These are phyloP conservation scores for Lecanicillium sp. DNA, from an alignment of 2,329 filamentous ascomycete species.

Conservation along the genomic window DNA sequence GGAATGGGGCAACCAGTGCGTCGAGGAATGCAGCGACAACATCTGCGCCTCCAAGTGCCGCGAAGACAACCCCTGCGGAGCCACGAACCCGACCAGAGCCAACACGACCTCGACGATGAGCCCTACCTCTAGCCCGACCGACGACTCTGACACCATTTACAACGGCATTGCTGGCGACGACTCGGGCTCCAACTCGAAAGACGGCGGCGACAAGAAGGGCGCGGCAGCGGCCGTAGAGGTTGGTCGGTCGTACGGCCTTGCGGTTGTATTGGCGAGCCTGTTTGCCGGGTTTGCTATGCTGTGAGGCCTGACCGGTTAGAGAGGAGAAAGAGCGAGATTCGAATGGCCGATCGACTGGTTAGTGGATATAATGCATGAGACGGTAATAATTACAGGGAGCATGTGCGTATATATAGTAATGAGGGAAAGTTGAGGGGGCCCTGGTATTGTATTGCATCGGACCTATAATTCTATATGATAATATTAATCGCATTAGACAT, in stretches of 20 bases:
- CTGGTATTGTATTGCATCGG: no score
- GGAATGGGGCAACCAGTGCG: conserved; percentile 64
- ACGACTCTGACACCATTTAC: conserved; percentile 30
- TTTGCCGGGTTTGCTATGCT: conserved; percentile 34
- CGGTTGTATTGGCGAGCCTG: conserved; percentile 28
- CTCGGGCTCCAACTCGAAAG: conserved; percentile 2
- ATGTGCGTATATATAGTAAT: no score
- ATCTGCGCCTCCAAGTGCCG: conserved; percentile 56
- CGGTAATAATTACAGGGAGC: no score
- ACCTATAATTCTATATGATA: no score
- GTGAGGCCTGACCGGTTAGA: conserved; percentile 13
- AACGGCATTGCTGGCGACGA: conserved; percentile 18
- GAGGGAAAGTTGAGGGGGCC: no score
- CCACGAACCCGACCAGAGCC: conserved; percentile 50
- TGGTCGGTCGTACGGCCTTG: conserved; percentile 29
- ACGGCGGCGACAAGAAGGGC: conserved; percentile 13
- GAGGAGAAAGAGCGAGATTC: background rate
- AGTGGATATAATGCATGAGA: no score
- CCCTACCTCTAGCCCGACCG: conserved; percentile 20
- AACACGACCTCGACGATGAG: conserved; percentile 47
- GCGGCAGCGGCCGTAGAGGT: conserved; percentile 23
- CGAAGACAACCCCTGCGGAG: conserved; percentile 65
- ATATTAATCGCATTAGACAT: no score
- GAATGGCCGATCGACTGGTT: no score
- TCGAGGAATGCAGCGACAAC: conserved; percentile 45